Conservation (phyloP, 75 land plant genomes). For the Picea glauca region DNA sequence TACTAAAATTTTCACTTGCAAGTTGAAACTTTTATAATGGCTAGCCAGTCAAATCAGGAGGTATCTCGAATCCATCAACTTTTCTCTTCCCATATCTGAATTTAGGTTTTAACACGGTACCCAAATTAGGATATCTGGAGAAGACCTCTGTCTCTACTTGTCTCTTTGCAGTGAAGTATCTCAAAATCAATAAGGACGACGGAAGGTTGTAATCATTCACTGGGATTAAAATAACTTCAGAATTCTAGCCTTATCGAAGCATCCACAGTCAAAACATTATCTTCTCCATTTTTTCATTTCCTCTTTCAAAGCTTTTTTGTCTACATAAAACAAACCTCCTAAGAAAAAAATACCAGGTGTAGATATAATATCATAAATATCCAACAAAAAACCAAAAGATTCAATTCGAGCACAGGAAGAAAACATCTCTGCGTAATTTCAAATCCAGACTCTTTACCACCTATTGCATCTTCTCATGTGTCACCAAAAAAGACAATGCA, state of each 20-base stretch:
- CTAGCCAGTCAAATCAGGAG: constrained; percentile 79
- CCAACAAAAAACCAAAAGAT: no score
- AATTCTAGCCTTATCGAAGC: constrained; percentile 15
- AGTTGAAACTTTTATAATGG: constrained; percentile 74
- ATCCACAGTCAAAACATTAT: no score
- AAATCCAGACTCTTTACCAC: no score
- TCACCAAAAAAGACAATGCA: no score
- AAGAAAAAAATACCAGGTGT: no score
- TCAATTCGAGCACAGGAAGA: no score
- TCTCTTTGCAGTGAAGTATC: constrained; percentile 92
- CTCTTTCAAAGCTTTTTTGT: no score
- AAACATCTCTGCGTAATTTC: no score
- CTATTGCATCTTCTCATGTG: no score
- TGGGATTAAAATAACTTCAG: constrained; percentile 85
- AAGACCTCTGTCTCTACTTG: constrained; percentile 89
- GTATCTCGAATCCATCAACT: constrained; percentile 81
- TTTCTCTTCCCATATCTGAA: constrained; percentile 92
- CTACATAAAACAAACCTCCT: no score
- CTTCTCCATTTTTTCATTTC: no score
- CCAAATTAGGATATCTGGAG: constrained; percentile 70
- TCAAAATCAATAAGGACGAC: constrained; percentile 50
- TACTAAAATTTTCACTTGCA: constrained; percentile 54
- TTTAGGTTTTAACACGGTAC: constrained; percentile 84
- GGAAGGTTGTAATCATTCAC: constrained; percentile 99
- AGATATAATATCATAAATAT: no score